Conservation (phyloP, 106 monocot species). For the Allium sativum region DNA sequence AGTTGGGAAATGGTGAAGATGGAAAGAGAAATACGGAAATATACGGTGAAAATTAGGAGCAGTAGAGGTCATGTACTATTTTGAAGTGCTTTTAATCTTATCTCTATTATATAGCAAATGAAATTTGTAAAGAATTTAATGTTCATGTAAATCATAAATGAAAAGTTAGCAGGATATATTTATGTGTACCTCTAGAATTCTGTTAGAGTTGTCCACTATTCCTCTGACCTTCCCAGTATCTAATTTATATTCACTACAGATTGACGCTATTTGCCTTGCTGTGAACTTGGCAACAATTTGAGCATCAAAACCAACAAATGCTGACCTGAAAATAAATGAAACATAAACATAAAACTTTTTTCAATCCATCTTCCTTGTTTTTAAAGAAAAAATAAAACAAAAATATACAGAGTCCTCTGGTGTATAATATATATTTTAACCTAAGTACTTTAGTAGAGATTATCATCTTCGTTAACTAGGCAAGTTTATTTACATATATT, state of each 20-base stretch:
- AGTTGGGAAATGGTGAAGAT: too few species aligned
- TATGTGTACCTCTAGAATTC: constrained; percentile 46
- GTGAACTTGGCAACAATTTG: constrained; percentile 36
- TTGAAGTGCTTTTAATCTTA: too few species aligned
- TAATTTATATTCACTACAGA: constrained; percentile 31
- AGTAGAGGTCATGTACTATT: too few species aligned
- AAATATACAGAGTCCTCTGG: neutral
- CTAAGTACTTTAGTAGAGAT: neutral
- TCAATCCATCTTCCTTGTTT: neutral
- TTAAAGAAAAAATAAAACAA: neutral
- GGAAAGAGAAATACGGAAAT: too few species aligned
- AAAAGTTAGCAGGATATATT: neutral
- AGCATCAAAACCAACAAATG: constrained; percentile 60
- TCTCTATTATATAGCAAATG: too few species aligned
- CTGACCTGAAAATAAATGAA: constrained; percentile 22
- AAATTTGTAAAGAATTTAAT: too few species aligned
- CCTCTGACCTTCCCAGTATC: constrained; percentile 50
- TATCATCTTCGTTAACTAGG: neutral
- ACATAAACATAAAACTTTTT: neutral
- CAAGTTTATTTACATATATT: neutral
- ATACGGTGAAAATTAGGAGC: too few species aligned
- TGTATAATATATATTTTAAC: neutral
- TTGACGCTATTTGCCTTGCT: constrained; percentile 36
- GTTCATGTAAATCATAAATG: neutral
- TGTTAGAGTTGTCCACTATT: constrained; percentile 44